A percentile compares a stretch with the other conserved stretches of the same genome.
phyloP scores from a whole-genome alignment of 176 grass and related monocot genomes.

The Themeda triandra region DNA sequence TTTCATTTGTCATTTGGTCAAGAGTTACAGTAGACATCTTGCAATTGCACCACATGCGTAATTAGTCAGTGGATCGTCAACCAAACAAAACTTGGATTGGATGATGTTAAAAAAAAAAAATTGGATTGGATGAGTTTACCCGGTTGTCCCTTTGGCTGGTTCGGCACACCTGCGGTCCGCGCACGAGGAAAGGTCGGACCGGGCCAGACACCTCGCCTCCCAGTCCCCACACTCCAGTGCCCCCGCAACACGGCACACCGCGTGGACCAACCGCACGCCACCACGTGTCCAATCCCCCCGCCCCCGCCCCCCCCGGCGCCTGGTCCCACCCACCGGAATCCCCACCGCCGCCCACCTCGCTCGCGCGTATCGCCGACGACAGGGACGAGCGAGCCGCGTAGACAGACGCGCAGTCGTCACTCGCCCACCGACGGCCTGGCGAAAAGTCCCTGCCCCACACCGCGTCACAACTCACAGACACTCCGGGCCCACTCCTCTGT shows the following conservation, averaged over 20 bases:
- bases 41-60: no score
- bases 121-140: no score
- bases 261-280: accelerated
- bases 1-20: no score
- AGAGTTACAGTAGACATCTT: no score
- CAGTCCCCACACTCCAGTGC: no score
- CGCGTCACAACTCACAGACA: accelerated
- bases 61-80: no score
- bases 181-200: background rate
- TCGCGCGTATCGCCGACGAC: background rate
- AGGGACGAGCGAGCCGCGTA: background rate
- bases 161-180: no score
- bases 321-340: background rate
- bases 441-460: background rate
- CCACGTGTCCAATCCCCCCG: background rate
- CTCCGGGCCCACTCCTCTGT: accelerated
- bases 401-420: background rate
- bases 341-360: background rate
- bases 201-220: no score
- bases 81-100: no score
- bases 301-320: no score
- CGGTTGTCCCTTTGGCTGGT: no score
- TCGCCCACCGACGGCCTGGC: constrained; percentile 27
- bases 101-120: no score
- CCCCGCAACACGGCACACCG: background rate